phyloP scores from a whole-genome alignment of 805 yeast genomes.

The Komagataella populi region DNA sequence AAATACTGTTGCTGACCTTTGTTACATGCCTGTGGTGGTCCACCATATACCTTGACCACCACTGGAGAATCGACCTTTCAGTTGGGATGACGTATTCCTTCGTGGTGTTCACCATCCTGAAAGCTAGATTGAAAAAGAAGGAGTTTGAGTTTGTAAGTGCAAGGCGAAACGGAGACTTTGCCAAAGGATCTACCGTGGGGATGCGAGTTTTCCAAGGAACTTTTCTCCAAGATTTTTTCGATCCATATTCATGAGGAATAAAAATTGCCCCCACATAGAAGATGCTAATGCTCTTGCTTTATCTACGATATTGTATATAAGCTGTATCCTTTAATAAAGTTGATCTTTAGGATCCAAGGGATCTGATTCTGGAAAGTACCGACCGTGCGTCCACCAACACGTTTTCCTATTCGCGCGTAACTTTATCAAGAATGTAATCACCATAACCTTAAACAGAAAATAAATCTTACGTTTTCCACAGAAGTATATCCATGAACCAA shows the following conservation, averaged over 20 bases:
- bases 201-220: constrained; percentile 47
- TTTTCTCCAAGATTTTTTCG: constrained; percentile 35
- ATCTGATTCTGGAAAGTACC: not conserved
- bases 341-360: no score
- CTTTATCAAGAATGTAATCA: not conserved
- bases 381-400: not conserved
- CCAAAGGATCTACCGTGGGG: constrained; percentile 40
- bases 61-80: constrained; percentile 50
- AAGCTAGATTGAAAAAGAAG: constrained; percentile 18
- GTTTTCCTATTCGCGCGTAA: not conserved
- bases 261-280: not conserved
- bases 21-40: constrained; percentile 62
- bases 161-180: constrained; percentile 22
- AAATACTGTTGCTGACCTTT: constrained; percentile 24
- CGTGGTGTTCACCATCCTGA: constrained; percentile 24
- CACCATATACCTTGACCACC: constrained; percentile 61
- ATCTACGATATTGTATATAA: not conserved
- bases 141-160: constrained; percentile 25
- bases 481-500: not conserved
- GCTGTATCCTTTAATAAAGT: not conserved
- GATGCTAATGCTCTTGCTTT: not conserved
- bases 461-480: not conserved
- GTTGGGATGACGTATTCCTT: constrained; percentile 42
- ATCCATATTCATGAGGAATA: constrained; percentile 21
- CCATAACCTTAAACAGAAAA: not conserved